Evolutionary conservation across 192 early-diverging fungal species (phyloP).

Genomic region (Linderina pennispora): DNA sequence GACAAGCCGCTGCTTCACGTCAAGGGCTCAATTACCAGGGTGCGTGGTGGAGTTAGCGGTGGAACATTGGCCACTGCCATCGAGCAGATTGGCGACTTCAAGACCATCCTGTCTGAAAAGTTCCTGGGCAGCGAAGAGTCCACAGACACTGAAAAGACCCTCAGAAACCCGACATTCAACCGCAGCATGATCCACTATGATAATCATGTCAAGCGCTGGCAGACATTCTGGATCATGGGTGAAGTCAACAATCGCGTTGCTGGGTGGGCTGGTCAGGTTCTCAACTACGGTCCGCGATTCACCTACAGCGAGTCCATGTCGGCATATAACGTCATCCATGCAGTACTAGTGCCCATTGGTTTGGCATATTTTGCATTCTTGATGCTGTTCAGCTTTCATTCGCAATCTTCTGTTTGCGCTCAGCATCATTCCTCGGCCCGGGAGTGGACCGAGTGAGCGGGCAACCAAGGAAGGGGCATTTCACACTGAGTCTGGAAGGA

Average conservation of each 20-base stretch:
- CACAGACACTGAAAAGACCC: no score
- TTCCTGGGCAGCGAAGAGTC: no score
- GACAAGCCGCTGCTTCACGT: slow-evolving; percentile 50
- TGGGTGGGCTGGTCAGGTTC: slow-evolving; percentile 16
- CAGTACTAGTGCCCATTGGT: slow-evolving; percentile 38
- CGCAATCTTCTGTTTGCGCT: slow-evolving; percentile 45
- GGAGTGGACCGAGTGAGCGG: slow-evolving; percentile 63
- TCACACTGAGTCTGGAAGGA: slow-evolving; percentile 33
- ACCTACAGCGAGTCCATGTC: slow-evolving; percentile 60
- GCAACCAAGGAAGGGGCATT: slow-evolving; percentile 47
- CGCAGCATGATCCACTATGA: slow-evolving; percentile 38
- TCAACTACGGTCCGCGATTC: slow-evolving; percentile 53
- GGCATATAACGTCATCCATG: slow-evolving; percentile 35
- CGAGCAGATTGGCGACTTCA: slow-evolving; percentile 24
- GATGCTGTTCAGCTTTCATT: slow-evolving; percentile 41
- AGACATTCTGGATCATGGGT: slow-evolving; percentile 45
- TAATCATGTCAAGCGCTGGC: slow-evolving; percentile 36
- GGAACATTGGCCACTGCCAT: slow-evolving; percentile 55
- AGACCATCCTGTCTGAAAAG: no score
- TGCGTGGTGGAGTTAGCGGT: slow-evolving; percentile 56
- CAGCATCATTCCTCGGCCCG: slow-evolving; percentile 55
- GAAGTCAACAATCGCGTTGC: slow-evolving; percentile 20
- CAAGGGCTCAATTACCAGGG: slow-evolving; percentile 53
- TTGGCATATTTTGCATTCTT: slow-evolving; percentile 22
- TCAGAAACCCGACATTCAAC: no score